These are phyloP conservation scores for Trichoderma arundinaceum DNA, from an alignment of 2,329 filamentous ascomycete species.

Conservation along the genomic window DNA sequence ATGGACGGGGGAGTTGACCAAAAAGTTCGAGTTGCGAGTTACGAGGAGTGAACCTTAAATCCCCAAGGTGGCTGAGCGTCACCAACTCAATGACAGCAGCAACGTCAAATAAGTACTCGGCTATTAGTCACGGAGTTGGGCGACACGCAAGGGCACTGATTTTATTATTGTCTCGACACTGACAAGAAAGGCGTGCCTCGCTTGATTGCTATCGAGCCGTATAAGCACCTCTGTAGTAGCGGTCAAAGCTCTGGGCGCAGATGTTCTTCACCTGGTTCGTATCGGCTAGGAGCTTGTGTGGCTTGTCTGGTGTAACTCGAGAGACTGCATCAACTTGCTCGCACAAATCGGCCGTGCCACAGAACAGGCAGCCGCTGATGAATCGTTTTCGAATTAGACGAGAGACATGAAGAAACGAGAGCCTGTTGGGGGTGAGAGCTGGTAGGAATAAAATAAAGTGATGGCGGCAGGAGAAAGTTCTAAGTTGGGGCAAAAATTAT, in stretches of 20 bases:
- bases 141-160: background rate
- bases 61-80: too few species aligned
- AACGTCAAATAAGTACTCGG: background rate
- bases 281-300: constrained; percentile 8
- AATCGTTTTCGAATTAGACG: constrained; percentile 14
- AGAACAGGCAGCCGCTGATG: constrained; percentile 13
- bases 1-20: too few species aligned
- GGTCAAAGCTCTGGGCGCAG: background rate
- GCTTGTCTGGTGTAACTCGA: background rate
- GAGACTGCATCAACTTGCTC: background rate
- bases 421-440: background rate
- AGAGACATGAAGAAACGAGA: constrained; percentile 6
- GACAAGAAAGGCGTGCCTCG: background rate
- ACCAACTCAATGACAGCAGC: background rate
- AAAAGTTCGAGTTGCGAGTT: too few species aligned
- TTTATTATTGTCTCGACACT: background rate
- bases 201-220: background rate
- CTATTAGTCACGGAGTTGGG: too few species aligned
- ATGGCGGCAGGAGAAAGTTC: too few species aligned
- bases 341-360: constrained; percentile 6
- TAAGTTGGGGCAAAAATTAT: background rate
- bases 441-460: background rate
- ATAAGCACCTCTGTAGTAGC: background rate
- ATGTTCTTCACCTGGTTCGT: background rate
- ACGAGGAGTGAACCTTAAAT: background rate